Conservation (phyloP, 805 yeast species). For the Kodamaea jinghongensis region DNA sequence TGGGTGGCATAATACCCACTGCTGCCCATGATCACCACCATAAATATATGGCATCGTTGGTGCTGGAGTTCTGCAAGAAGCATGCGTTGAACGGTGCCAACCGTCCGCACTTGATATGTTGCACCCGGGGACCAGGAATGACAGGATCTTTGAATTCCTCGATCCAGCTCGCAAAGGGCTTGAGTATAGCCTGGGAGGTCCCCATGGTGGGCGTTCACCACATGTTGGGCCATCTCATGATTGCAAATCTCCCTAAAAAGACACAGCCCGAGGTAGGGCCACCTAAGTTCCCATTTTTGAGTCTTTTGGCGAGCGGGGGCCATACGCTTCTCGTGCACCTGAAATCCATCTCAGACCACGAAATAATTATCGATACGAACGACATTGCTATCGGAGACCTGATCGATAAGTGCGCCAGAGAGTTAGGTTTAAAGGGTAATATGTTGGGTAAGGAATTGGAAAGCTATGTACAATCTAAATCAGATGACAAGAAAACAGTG, state of each 20-base stretch:
- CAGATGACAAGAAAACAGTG: conserved; percentile 23
- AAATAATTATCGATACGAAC: conserved; percentile 66
- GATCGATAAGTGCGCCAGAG: conserved; percentile 88
- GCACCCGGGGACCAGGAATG: conserved; percentile 97
- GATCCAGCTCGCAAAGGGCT: conserved; percentile 79
- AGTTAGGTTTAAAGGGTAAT: conserved; percentile 72
- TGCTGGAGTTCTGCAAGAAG: conserved; percentile 41
- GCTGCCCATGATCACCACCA: conserved; percentile 83
- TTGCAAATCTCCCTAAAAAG: conserved; percentile 34
- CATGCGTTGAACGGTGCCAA: conserved; percentile 26
- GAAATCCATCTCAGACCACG: conserved; percentile 59
- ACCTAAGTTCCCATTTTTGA: conserved; percentile 67
- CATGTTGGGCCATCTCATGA: conserved; percentile 87
- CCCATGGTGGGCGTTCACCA: conserved; percentile 93
- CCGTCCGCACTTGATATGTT: conserved; percentile 76
- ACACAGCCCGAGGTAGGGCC: conserved; percentile 46
- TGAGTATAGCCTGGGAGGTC: conserved; percentile 67
- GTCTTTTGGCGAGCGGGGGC: conserved; percentile 87
- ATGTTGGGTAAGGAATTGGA: conserved; percentile 89
- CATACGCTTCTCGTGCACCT: conserved; percentile 86
- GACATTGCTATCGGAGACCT: conserved; percentile 96
- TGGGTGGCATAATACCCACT: conserved; percentile 88
- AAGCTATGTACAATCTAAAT: conserved; percentile 38
- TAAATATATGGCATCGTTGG: conserved; percentile 48
- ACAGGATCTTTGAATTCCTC: conserved; percentile 83